Percentiles rank a stretch among this genome's conserved stretches.
Conservation (phyloP, 2,329 filamentous ascomycete species). For the Hymenoscyphus fraxineus region DNA sequence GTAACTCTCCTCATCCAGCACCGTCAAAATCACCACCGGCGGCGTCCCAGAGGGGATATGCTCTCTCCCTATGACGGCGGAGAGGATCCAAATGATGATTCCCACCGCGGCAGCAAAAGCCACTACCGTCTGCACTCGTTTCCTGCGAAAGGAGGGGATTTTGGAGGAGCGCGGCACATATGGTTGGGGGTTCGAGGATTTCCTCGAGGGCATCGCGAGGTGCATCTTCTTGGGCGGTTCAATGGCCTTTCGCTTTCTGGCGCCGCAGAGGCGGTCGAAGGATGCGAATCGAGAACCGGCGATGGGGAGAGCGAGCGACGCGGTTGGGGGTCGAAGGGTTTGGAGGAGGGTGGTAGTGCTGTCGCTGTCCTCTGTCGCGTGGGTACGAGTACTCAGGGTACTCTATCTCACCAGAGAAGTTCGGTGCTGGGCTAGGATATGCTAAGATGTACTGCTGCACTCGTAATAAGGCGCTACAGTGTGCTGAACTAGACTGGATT, state of each 20-base stretch:
- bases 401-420: neutral
- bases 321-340: neutral
- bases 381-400: neutral
- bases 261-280: conserved; percentile 8
- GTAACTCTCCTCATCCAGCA: conserved; percentile 65
- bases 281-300: neutral
- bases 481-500: conserved; percentile 3
- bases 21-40: conserved; percentile 76
- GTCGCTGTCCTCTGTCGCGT: neutral
- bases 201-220: conserved; percentile 83
- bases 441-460: neutral
- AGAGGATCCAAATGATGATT: conserved; percentile 57
- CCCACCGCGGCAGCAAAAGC: conserved; percentile 39
- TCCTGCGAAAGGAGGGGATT: conserved; percentile 54
- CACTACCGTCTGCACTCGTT: conserved; percentile 57
- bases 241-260: conserved; percentile 18
- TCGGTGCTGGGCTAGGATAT: neutral
- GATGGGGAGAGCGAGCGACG: neutral
- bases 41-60: conserved; percentile 51
- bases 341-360: too few species aligned
- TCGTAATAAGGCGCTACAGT: neutral
- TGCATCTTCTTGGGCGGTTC: conserved; percentile 60
- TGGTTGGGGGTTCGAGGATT: conserved; percentile 71
- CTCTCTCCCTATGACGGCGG: conserved; percentile 28
- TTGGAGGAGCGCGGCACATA: conserved; percentile 61